Evolutionary conservation across 2,329 filamentous ascomycete species (phyloP).

Genomic region (Aspergillus novoparasiticus): DNA sequence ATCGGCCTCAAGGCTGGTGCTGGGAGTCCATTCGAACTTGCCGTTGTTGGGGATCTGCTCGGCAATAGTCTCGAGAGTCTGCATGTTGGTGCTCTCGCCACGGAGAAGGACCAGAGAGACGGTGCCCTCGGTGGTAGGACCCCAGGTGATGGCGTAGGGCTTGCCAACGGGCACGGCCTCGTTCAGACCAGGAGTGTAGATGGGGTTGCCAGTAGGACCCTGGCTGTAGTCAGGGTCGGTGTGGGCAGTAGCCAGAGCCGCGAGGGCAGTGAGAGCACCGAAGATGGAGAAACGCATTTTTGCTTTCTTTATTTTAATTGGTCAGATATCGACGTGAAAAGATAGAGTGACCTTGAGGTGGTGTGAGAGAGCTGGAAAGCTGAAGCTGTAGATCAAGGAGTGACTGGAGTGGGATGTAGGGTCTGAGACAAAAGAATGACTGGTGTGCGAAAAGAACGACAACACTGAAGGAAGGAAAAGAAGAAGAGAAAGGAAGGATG

Average conservation of each 20-base stretch:
- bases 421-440: conserved; percentile 25
- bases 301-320: conserved; percentile 11
- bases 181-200: conserved; percentile 54
- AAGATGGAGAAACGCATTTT: conserved; percentile 44
- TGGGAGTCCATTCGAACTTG: conserved; percentile 57
- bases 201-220: conserved; percentile 55
- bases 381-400: conserved; percentile 23
- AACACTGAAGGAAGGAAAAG: conserved; percentile 11
- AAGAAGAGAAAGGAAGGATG: conserved; percentile 16
- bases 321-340: neutral
- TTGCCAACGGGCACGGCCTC: conserved; percentile 59
- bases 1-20: conserved; percentile 50
- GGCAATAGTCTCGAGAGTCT: conserved; percentile 54
- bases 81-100: conserved; percentile 59
- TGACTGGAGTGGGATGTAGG: conserved; percentile 28
- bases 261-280: conserved; percentile 40
- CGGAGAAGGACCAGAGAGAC: conserved; percentile 63
- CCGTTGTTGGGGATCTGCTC: conserved; percentile 60
- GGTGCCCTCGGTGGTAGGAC: conserved; percentile 38
- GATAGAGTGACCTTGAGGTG: neutral
- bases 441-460: conserved; percentile 22
- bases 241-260: conserved; percentile 42
- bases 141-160: conserved; percentile 62
- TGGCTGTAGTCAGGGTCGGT: conserved; percentile 39
- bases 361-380: conserved; percentile 5